phyloP scores from a whole-genome alignment of 768 basidiomycete genomes.

The Mycena latifolia region DNA sequence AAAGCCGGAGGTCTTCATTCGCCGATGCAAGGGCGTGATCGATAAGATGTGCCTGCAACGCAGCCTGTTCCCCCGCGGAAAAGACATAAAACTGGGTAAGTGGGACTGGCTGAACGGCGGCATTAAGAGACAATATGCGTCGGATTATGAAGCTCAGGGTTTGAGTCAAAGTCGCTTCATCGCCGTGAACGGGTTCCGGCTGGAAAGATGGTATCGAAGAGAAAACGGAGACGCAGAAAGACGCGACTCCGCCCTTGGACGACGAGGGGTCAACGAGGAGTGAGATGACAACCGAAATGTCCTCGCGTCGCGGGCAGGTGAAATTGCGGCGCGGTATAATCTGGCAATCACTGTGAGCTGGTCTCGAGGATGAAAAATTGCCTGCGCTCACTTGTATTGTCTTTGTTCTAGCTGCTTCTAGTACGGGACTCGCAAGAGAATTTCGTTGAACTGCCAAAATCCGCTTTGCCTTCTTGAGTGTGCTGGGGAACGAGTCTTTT shows the following conservation, averaged over 20 bases:
- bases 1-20: constrained; percentile 53
- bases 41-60: constrained; percentile 57
- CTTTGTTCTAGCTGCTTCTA: constrained; percentile 53
- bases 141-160: constrained; percentile 52
- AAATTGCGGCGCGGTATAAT: constrained; percentile 57
- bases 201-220: constrained; percentile 38
- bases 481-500: constrained; percentile 47
- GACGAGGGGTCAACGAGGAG: constrained; percentile 57
- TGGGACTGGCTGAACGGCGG: constrained; percentile 33
- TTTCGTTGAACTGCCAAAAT: constrained; percentile 46
- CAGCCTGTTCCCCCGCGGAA: constrained; percentile 52
- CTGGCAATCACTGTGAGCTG: constrained; percentile 37
- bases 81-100: constrained; percentile 64
- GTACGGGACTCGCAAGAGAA: constrained; percentile 47
- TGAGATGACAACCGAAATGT: constrained; percentile 59
- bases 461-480: constrained; percentile 53
- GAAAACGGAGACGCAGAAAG: constrained; percentile 52
- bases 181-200: constrained; percentile 40
- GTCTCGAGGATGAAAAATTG: not conserved
- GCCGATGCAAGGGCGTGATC: constrained; percentile 52
- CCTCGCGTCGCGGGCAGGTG: constrained; percentile 59
- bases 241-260: constrained; percentile 44
- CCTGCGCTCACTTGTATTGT: constrained; percentile 46
- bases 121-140: constrained; percentile 42
- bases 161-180: constrained; percentile 48